These are phyloP conservation scores for Pugionium dolabratum DNA, from an alignment of 345 rosid species.

Conservation along the genomic window DNA sequence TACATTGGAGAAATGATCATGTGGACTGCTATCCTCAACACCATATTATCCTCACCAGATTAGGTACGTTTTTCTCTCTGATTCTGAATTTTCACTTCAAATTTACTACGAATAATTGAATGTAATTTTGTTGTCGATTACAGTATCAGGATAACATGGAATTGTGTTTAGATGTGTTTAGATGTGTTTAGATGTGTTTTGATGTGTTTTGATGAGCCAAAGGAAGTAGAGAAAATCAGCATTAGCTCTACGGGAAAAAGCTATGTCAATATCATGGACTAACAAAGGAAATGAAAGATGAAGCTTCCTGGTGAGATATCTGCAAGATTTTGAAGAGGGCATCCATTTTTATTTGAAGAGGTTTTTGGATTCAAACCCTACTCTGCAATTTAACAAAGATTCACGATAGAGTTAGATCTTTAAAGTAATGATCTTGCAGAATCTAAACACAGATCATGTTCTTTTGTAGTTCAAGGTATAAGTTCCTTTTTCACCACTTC, in stretches of 20 bases:
- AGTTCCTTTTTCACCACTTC: constrained; percentile 20
- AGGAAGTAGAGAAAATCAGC: constrained; percentile 39
- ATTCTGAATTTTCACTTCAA: no score
- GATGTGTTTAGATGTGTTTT: not conserved
- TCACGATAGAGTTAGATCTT: constrained; percentile 17
- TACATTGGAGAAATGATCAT: no score
- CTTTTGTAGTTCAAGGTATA: constrained; percentile 1
- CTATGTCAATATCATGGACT: constrained; percentile 52
- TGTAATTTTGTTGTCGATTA: no score
- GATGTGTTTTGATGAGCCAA: constrained; percentile 9
- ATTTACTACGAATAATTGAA: no score
- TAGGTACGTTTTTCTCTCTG: no score
- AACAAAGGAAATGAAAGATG: constrained; percentile 9
- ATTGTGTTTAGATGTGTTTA: no score
- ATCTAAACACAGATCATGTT: constrained; percentile 11
- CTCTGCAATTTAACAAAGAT: not conserved
- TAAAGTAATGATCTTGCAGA: not conserved
- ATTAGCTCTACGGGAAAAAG: constrained; percentile 54
- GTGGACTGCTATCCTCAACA: no score
- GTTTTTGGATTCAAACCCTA: not conserved
- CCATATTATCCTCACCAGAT: no score
- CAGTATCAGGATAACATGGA: no score
- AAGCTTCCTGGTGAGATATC: constrained; percentile 57
- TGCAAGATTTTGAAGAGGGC: constrained; percentile 57
- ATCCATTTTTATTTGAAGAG: constrained; percentile 27